Evolutionary conservation across 1,284 basidiomycete genomes (phyloP).

Genomic region (Fomitopsis betulina): DNA sequence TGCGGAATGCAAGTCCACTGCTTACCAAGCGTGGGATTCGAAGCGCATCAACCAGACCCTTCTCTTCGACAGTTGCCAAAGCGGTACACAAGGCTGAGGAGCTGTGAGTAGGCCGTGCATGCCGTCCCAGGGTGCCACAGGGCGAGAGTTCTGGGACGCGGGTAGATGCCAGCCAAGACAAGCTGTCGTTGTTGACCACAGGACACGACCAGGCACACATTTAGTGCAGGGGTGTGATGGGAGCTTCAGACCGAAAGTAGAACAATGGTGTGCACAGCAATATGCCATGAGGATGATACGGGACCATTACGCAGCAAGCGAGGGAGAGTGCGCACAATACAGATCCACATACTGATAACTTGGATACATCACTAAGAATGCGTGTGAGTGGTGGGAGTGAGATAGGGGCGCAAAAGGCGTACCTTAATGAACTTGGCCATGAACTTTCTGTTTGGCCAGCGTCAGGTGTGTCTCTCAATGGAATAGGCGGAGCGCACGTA

Average conservation of each 20-base stretch:
- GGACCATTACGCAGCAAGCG: background rate
- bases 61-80: background rate
- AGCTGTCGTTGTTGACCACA: background rate
- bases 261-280: background rate
- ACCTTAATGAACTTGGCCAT: constrained; percentile 80
- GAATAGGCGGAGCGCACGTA: constrained; percentile 35
- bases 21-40: background rate
- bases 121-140: background rate
- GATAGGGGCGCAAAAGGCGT: constrained; percentile 7
- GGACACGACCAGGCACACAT: background rate
- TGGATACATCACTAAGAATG: background rate
- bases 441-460: constrained; percentile 51
- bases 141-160: background rate
- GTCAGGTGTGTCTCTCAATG: constrained; percentile 5
- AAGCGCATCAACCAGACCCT: background rate
- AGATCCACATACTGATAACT: background rate
- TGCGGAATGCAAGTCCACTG: background rate
- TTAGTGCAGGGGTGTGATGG: background rate
- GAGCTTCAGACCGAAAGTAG: background rate
- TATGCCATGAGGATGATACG: background rate
- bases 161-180: background rate
- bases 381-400: background rate
- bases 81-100: background rate
- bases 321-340: background rate
- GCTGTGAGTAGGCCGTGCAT: background rate